Evolutionary conservation across 306 rosid species (phyloP).

Genomic region (Dryas octopetala): DNA sequence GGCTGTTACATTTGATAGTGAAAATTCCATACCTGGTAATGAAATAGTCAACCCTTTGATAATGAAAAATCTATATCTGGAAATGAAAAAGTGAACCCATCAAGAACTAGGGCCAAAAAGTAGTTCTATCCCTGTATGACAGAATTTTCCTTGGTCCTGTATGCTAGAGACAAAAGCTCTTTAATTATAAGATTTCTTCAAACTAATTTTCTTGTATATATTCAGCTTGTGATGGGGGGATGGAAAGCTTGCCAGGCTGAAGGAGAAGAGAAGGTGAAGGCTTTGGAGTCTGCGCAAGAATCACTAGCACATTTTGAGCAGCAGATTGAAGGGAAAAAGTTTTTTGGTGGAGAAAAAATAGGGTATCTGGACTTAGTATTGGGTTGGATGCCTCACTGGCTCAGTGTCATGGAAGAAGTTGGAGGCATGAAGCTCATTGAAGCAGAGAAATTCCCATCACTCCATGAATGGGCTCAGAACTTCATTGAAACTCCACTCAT

Average conservation of each 20-base stretch:
- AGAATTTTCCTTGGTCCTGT: too few species aligned
- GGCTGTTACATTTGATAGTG: too few species aligned
- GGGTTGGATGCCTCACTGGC: conserved; percentile 47
- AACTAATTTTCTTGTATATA: neutral
- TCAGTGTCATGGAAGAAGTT: conserved; percentile 45
- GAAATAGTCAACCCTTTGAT: too few species aligned
- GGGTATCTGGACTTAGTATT: conserved; percentile 44
- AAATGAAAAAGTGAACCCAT: too few species aligned
- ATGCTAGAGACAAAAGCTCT: too few species aligned
- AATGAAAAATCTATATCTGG: too few species aligned
- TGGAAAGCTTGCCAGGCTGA: conserved; percentile 39
- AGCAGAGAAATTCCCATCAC: conserved; percentile 45
- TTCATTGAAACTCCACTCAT: conserved; percentile 41
- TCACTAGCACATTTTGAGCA: conserved; percentile 42
- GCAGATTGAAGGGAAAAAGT: conserved; percentile 50
- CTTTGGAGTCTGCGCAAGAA: conserved; percentile 39
- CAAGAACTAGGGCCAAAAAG: too few species aligned
- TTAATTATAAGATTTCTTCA: neutral
- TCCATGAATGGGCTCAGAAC: conserved; percentile 55
- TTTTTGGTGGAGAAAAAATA: conserved; percentile 32
- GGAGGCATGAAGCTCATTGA: conserved; percentile 46
- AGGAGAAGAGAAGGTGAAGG: conserved; percentile 49
- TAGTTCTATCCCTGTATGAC: too few species aligned
- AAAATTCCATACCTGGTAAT: too few species aligned
- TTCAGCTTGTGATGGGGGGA: conserved; percentile 31